Evolutionary conservation across 2,329 filamentous ascomycete genomes (phyloP).

Genomic region (Fusarium kyushuense): DNA sequence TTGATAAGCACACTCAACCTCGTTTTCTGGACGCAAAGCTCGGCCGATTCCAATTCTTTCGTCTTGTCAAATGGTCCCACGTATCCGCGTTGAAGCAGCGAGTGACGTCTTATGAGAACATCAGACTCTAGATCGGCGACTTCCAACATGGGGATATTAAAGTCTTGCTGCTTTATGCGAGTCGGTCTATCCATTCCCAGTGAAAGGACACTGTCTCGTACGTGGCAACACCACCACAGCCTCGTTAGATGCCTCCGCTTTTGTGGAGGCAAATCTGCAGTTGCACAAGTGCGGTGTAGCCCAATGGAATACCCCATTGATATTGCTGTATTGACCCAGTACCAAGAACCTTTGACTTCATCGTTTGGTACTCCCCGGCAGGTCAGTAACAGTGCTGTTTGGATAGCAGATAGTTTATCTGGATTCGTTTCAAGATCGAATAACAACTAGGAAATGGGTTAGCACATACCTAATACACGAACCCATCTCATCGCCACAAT

Average conservation of each 20-base stretch:
- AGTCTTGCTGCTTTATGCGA: not conserved
- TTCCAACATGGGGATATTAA: not conserved
- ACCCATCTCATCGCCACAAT: no score
- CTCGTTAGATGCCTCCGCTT: not conserved
- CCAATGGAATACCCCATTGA: not conserved
- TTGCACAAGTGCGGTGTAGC: not conserved
- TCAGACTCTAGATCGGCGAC: not conserved
- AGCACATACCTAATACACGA: no score
- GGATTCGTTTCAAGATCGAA: not conserved
- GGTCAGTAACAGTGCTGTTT: not conserved
- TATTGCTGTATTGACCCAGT: not conserved
- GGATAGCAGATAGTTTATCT: not conserved
- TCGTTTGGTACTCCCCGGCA: not conserved
- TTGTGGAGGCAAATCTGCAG: not conserved
- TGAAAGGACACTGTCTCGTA: not conserved
- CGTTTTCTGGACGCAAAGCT: not conserved
- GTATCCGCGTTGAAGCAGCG: not conserved
- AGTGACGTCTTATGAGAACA: not conserved
- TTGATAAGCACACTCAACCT: not conserved
- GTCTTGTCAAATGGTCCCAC: not conserved
- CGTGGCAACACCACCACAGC: not conserved
- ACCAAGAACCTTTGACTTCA: not conserved
- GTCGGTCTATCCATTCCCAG: not conserved
- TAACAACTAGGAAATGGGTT: not conserved
- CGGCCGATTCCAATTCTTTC: not conserved